These are phyloP conservation scores for Climacium dendroides DNA, from an alignment of 225 moss, liverwort and hornwort species.

Conservation along the genomic window DNA sequence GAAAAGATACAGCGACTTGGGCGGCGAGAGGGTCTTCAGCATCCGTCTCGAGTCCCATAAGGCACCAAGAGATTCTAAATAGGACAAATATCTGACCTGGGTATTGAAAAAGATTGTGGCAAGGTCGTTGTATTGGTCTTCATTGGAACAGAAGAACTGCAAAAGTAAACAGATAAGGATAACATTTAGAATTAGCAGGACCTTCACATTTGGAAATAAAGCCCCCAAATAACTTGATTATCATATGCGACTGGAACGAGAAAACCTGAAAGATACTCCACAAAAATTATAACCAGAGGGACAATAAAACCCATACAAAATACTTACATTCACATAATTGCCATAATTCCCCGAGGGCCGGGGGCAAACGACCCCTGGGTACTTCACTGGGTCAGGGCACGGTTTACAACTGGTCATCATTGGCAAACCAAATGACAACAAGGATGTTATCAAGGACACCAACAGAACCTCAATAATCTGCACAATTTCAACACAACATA, in stretches of 20 bases:
- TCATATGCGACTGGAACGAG: not conserved
- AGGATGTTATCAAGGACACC: slow-evolving; percentile 87
- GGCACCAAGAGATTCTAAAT: not conserved
- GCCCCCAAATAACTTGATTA: not conserved
- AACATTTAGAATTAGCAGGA: not conserved
- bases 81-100: slow-evolving; percentile 37
- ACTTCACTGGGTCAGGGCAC: slow-evolving; percentile 80
- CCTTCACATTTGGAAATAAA: not conserved
- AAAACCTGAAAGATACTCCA: not conserved
- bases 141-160: slow-evolving; percentile 81
- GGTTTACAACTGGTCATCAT: slow-evolving; percentile 88
- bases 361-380: slow-evolving; percentile 82
- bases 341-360: slow-evolving; percentile 83
- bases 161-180: not conserved
- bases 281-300: not conserved
- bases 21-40: not conserved
- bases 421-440: slow-evolving; percentile 91
- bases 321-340: slow-evolving; percentile 88
- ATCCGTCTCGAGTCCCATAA: not conserved
- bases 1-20: not conserved
- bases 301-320: not conserved
- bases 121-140: slow-evolving; percentile 92
- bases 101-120: slow-evolving; percentile 99
- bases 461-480: slow-evolving; percentile 95
- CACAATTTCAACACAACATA: not conserved